These are phyloP conservation scores for Hypoxylon sp. DNA, from an alignment of 2,329 filamentous ascomycete genomes.

Conservation along the genomic window DNA sequence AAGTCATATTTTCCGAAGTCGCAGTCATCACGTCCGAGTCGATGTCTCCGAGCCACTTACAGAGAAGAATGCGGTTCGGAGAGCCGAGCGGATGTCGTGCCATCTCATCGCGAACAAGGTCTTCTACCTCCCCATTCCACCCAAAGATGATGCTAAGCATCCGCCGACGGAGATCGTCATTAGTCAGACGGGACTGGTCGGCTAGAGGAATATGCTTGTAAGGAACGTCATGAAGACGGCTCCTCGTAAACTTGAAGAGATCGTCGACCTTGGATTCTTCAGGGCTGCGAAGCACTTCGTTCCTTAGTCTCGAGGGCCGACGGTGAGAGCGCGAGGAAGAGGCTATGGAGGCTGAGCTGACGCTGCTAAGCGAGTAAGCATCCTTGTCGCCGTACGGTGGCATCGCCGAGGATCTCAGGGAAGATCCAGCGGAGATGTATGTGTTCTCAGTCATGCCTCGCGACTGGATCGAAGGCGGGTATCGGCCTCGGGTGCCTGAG, in stretches of 20 bases:
- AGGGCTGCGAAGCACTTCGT: constrained; percentile 82
- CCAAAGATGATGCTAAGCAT: constrained; percentile 96
- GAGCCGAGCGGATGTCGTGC: constrained; percentile 76
- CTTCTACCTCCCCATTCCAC: constrained; percentile 86
- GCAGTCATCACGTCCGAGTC: constrained; percentile 82
- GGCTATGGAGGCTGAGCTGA: constrained; percentile 58
- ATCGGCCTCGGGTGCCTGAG: constrained; percentile 60
- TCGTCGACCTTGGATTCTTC: constrained; percentile 76
- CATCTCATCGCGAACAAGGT: constrained; percentile 85
- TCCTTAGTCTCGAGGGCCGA: constrained; percentile 74
- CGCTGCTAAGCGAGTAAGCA: constrained; percentile 63
- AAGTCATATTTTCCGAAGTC: constrained; percentile 85
- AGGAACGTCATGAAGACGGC: constrained; percentile 80
- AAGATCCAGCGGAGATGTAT: constrained; percentile 72
- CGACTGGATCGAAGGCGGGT: constrained; percentile 61
- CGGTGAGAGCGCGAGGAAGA: constrained; percentile 56
- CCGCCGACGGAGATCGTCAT: constrained; percentile 82
- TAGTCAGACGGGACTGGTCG: constrained; percentile 68
- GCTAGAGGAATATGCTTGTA: constrained; percentile 73
- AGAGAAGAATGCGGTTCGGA: constrained; percentile 79
- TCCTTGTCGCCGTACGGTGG: constrained; percentile 53
- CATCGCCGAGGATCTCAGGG: constrained; percentile 53
- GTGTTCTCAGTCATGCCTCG: constrained; percentile 68
- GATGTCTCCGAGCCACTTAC: constrained; percentile 92
- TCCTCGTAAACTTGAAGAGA: constrained; percentile 85